Evolutionary conservation across 2,329 filamentous ascomycete species (phyloP).

Genomic region (Chrysoporthe deuterocubensis): DNA sequence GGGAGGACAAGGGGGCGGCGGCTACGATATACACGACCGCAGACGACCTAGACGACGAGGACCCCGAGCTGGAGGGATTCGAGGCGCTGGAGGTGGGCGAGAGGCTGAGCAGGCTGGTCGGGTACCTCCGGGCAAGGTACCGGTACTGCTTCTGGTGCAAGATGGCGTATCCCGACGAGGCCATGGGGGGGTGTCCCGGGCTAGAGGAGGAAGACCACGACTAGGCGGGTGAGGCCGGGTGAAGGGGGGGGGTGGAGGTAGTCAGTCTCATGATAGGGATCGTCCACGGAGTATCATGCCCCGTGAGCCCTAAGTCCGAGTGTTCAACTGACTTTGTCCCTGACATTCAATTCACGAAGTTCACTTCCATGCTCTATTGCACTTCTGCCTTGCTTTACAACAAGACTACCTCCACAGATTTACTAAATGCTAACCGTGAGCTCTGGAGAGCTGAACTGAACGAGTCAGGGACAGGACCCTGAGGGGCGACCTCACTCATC

Average conservation of each 20-base stretch:
- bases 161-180: conserved; percentile 71
- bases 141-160: conserved; percentile 98
- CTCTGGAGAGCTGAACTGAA: no score
- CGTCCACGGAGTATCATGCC: neutral
- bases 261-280: neutral
- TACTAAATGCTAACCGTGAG: no score
- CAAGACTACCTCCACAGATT: no score
- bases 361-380: no score
- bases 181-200: conserved; percentile 89
- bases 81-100: conserved; percentile 70
- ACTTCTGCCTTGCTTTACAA: no score
- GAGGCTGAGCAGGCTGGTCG: conserved; percentile 67
- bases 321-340: no score
- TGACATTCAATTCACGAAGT: no score
- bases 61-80: conserved; percentile 80
- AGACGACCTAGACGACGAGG: conserved; percentile 76
- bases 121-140: conserved; percentile 71
- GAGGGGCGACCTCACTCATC: no score
- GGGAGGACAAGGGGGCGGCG: conserved; percentile 47
- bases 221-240: conserved; percentile 33
- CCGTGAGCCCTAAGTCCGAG: no score
- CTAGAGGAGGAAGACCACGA: conserved; percentile 82
- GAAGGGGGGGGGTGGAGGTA: neutral
- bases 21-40: conserved; percentile 67
- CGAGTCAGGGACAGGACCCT: no score